Conservation (phyloP, 78 protist genomes). For the Neovahlkampfia damariscottae region DNA sequence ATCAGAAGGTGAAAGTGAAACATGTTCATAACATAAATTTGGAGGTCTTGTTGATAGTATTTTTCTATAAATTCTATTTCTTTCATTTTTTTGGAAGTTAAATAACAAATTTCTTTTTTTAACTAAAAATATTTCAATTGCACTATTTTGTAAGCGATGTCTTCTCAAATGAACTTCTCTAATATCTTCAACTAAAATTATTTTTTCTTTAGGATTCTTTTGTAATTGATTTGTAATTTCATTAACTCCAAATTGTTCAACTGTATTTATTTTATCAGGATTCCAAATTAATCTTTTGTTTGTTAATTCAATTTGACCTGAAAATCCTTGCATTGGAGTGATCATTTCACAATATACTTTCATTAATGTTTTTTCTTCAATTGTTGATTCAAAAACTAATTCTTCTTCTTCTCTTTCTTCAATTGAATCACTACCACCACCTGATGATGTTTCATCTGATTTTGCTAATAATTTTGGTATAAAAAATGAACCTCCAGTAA, state of each 20-base stretch:
- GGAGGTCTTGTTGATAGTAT: no score
- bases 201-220: background rate
- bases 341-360: background rate
- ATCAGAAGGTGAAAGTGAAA: no score
- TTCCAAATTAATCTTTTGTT: background rate
- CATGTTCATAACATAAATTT: no score
- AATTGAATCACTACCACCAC: background rate
- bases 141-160: slow-evolving; percentile 39
- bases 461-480: background rate
- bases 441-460: background rate
- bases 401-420: background rate
- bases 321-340: background rate
- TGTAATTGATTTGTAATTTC: background rate
- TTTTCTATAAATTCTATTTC: background rate
- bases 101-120: slow-evolving; percentile 41
- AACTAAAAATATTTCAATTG: slow-evolving; percentile 51
- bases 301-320: background rate
- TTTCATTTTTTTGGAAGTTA: slow-evolving; percentile 33
- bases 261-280: background rate
- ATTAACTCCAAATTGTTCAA: background rate
- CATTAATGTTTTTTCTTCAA: background rate
- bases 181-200: slow-evolving; percentile 18
- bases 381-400: no score
- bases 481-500: background rate
- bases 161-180: slow-evolving; percentile 39